phyloP scores from a whole-genome alignment of 768 basidiomycete genomes.

The Goffeauzyma gilvescens region DNA sequence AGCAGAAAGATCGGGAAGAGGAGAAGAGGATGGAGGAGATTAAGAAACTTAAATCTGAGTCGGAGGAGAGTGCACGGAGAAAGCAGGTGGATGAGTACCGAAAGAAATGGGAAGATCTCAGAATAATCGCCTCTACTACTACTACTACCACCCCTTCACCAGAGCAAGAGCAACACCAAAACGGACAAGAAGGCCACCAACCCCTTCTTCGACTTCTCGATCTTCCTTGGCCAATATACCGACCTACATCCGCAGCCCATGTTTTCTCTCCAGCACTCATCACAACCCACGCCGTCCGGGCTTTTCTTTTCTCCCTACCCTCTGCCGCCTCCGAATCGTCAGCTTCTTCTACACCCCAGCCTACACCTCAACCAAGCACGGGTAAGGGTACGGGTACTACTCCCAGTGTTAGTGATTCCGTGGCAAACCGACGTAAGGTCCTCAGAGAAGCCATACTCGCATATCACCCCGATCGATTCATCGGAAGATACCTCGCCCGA shows the following conservation, averaged over 20 bases:
- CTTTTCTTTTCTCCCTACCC: constrained; percentile 13
- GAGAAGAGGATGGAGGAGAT: constrained; percentile 12
- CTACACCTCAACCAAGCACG: too few species aligned
- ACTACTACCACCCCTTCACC: too few species aligned
- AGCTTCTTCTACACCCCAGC: too few species aligned
- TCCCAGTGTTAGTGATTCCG: too few species aligned
- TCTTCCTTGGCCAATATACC: constrained; percentile 30
- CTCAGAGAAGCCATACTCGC: constrained; percentile 43
- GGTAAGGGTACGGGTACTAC: too few species aligned
- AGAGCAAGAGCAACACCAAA: too few species aligned
- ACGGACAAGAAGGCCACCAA: constrained; percentile 10
- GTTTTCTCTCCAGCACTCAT: constrained; percentile 11
- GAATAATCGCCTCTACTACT: too few species aligned
- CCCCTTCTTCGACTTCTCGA: constrained; percentile 16
- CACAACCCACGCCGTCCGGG: constrained; percentile 12
- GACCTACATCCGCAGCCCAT: background rate
- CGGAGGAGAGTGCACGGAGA: constrained; percentile 17
- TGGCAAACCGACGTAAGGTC: constrained; percentile 39
- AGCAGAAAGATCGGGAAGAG: constrained; percentile 31
- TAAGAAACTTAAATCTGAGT: constrained; percentile 30
- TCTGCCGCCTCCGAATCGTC: too few species aligned
- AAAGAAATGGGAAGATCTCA: constrained; percentile 16
- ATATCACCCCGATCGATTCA: constrained; percentile 33
- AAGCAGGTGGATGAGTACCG: constrained; percentile 17
- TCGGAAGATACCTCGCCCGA: constrained; percentile 17